Conservation (phyloP, 306 rosid genomes). For the Leucaena leucocephala region DNA sequence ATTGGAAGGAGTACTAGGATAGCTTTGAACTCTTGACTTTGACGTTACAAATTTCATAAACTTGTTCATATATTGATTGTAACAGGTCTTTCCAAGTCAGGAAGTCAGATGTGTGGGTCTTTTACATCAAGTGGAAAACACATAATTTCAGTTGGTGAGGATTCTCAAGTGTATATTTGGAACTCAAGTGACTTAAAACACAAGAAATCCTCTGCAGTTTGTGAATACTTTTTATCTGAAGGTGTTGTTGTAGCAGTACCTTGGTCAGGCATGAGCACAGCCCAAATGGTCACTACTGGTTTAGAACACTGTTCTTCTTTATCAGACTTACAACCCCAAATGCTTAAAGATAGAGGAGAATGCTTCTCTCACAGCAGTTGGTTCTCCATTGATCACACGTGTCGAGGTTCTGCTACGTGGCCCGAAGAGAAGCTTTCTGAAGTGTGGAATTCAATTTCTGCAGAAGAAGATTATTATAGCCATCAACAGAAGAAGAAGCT, state of each 20-base stretch:
- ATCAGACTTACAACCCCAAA: conserved; percentile 27
- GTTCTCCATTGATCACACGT: conserved; percentile 63
- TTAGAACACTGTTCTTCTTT: not conserved
- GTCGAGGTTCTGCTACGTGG: conserved; percentile 77
- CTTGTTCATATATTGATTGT: conserved; percentile 27
- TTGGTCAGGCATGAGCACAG: conserved; percentile 65
- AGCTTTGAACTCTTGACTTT: not conserved
- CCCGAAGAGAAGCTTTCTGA: conserved; percentile 84
- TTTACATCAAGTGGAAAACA: conserved; percentile 64
- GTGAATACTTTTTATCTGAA: conserved; percentile 69
- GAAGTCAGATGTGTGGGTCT: conserved; percentile 81
- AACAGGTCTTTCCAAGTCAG: conserved; percentile 71
- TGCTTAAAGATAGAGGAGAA: conserved; percentile 48
- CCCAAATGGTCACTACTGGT: not conserved
- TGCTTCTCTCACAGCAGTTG: conserved; percentile 63
- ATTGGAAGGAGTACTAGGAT: too few species aligned
- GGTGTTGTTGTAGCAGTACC: conserved; percentile 81
- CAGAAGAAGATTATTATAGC: not conserved
- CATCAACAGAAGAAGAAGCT: not conserved
- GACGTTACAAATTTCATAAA: conserved; percentile 15
- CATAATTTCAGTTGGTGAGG: conserved; percentile 76
- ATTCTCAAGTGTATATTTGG: conserved; percentile 80
- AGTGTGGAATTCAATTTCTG: conserved; percentile 42
- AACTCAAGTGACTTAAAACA: conserved; percentile 48
- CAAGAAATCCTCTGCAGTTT: conserved; percentile 55